These are phyloP conservation scores for Tolypocladium ophioglossoides DNA, from an alignment of 2,329 filamentous ascomycete genomes.

Conservation along the genomic window DNA sequence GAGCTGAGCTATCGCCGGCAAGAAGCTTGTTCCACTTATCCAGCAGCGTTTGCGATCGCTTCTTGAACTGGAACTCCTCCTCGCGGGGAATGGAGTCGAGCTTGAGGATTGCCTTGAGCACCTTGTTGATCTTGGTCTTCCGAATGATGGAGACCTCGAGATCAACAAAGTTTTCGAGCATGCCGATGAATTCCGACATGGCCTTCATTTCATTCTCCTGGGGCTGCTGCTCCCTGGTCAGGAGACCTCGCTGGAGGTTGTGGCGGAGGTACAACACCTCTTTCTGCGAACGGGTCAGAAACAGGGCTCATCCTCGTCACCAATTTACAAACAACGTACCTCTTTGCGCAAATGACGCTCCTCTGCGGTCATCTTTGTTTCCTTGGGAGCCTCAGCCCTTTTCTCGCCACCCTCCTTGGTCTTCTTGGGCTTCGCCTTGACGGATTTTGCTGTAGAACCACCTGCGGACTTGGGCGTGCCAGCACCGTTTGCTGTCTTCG, in stretches of 20 bases:
- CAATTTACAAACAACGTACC: conserved; percentile 25
- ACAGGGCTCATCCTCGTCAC: not conserved
- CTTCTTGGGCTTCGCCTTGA: conserved; percentile 50
- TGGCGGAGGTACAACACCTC: conserved; percentile 90
- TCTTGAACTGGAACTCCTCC: conserved; percentile 81
- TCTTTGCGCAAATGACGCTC: conserved; percentile 50
- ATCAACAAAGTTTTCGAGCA: conserved; percentile 70
- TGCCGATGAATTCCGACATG: conserved; percentile 68
- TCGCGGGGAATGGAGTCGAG: conserved; percentile 77
- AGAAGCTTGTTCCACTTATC: conserved; percentile 82
- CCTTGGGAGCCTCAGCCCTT: conserved; percentile 41
- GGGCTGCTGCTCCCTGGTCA: conserved; percentile 75
- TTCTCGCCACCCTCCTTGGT: conserved; percentile 45
- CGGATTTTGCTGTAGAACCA: conserved; percentile 37
- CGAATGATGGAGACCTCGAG: conserved; percentile 85
- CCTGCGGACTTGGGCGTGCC: conserved; percentile 44
- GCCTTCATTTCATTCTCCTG: conserved; percentile 73
- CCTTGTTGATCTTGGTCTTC: conserved; percentile 95
- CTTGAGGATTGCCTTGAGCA: conserved; percentile 89
- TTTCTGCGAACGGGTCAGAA: conserved; percentile 38
- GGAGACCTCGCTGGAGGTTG: conserved; percentile 86
- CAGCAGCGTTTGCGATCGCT: conserved; percentile 68
- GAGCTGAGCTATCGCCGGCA: conserved; percentile 39
- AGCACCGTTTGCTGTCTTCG: conserved; percentile 58
- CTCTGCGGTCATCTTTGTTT: conserved; percentile 46